Evolutionary conservation across 1,284 basidiomycete species (phyloP).

Genomic region (Heterobasidion parviporum): DNA sequence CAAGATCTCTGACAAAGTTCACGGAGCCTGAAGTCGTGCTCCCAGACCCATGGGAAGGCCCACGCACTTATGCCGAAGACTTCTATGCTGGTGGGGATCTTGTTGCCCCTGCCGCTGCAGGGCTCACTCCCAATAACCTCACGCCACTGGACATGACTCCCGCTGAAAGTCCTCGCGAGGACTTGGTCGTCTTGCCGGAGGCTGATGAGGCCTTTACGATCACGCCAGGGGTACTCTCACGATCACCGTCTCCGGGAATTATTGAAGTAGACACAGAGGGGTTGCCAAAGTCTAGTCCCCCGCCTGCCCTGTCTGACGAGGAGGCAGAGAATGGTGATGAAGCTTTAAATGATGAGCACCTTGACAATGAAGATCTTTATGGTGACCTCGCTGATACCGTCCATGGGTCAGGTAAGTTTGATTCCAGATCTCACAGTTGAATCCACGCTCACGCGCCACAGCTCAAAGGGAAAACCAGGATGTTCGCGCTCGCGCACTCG

Average conservation of each 20-base stretch:
- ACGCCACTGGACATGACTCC: slow-evolving; percentile 9
- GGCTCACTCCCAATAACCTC: slow-evolving; percentile 10
- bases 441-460: too few species aligned
- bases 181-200: not conserved
- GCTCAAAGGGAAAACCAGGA: too few species aligned
- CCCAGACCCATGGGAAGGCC: slow-evolving; percentile 41
- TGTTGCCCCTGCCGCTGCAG: slow-evolving; percentile 5
- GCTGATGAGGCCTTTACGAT: not conserved
- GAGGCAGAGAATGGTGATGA: not conserved
- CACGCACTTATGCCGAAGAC: slow-evolving; percentile 44
- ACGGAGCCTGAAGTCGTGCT: slow-evolving; percentile 20
- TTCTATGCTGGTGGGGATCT: slow-evolving; percentile 33
- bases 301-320: not conserved
- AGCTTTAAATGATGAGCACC: too few species aligned
- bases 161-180: slow-evolving; percentile 4
- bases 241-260: slow-evolving; percentile 1
- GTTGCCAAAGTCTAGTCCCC: not conserved
- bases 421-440: too few species aligned
- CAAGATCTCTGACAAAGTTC: not conserved
- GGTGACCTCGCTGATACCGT: slow-evolving; percentile 2
- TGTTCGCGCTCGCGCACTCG: too few species aligned
- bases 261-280: not conserved
- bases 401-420: too few species aligned
- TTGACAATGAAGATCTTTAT: not conserved
- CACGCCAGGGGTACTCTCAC: slow-evolving; percentile 9